Evolutionary conservation across 202 grass and related monocot species (phyloP), one percentile per base, ranked within the genome.

Genomic region (Eragrostis tef): DNA sequence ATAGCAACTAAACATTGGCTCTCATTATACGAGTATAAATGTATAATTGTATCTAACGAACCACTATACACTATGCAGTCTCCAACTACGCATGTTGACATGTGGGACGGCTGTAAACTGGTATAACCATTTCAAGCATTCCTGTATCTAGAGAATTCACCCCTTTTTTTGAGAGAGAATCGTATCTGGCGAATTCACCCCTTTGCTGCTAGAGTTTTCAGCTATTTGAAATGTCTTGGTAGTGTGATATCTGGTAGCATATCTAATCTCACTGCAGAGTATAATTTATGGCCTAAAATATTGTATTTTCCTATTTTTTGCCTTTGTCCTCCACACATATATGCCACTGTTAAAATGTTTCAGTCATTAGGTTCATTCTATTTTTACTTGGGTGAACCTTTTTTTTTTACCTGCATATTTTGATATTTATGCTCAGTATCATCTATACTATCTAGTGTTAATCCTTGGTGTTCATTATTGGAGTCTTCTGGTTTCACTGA

Each of bases 181-280:
- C 57, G 34, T 0, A 3, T 51, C 16, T 54, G 24, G 52, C 63
- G 60, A 49, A 13, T 60, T 50, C 50, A 80, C 57, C 45, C 11
- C 50, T 56, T 41, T 2, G 4, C 17, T 11, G 0, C 22, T 54
- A 56, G 54, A 17, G 48, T 73, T 47, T 56, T 86, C 26, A 39
- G 24, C 6, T 77, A 27, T 62, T 77, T 43, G 52, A 78, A 61
- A 87, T 76, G 52, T 5, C 26, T 59, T 80, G 29, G 44, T 67
- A 60, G 20, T 49, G 42, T 60, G 44, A 48, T 78, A 59, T 36
- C 11, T 39, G 24, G 10, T 62, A 61, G n/a, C 12, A 13, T 61
- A 25, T 84, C 42, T 69, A 9, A 56, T 64, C 8, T 56, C 21
- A 25, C 9, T 13, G 17, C 56, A 21, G 1, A 41, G 16, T n/a